These are phyloP conservation scores for Amyloporia xantha DNA, from an alignment of 768 basidiomycete genomes.

Conservation along the genomic window DNA sequence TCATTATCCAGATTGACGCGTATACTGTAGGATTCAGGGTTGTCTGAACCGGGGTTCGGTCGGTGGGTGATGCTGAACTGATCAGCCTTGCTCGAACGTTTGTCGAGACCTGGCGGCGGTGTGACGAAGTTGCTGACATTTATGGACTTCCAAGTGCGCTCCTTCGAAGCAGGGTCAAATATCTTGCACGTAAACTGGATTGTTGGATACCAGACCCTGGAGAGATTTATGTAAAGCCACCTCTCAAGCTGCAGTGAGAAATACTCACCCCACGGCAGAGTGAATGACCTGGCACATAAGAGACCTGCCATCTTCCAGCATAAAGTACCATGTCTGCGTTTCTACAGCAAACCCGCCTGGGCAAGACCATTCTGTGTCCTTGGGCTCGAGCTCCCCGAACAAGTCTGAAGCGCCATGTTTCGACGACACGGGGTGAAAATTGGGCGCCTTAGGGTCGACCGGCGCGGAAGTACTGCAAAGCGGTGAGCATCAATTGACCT, in stretches of 20 bases:
- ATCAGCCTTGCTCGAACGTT: constrained; percentile 80
- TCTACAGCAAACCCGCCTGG: constrained; percentile 82
- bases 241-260: background rate
- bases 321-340: constrained; percentile 83
- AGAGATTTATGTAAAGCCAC: constrained; percentile 3
- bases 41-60: constrained; percentile 44
- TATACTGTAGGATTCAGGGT: constrained; percentile 74
- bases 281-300: constrained; percentile 85
- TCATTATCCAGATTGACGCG: constrained; percentile 73
- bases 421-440: constrained; percentile 79
- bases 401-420: constrained; percentile 47
- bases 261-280: constrained; percentile 77
- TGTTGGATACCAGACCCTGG: constrained; percentile 87
- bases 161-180: constrained; percentile 69
- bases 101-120: constrained; percentile 73
- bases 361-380: constrained; percentile 81
- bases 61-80: constrained; percentile 76
- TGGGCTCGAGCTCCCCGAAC: constrained; percentile 67
- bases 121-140: constrained; percentile 77
- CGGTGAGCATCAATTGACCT: constrained; percentile 6
- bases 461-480: constrained; percentile 44
- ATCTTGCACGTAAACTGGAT: constrained; percentile 93
- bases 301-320: constrained; percentile 71
- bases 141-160: constrained; percentile 78
- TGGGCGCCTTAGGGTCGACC: constrained; percentile 62